Evolutionary conservation across 176 grass and related monocot species (phyloP).

Genomic region (Pharus latifolius): DNA sequence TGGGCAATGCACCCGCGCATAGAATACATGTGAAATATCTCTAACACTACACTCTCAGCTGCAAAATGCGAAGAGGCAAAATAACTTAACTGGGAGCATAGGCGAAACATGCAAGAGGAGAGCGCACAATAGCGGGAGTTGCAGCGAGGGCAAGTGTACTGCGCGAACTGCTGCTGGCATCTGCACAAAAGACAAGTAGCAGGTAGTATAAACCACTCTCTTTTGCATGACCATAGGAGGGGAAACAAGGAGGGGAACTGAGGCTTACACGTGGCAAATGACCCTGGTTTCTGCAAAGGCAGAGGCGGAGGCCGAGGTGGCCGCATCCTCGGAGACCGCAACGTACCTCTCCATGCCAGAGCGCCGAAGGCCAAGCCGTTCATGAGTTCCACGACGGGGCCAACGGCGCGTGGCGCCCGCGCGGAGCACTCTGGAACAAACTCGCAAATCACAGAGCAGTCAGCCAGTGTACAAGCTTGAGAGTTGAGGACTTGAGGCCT

Average conservation of each 20-base stretch:
- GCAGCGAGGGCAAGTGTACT: constrained; percentile 93
- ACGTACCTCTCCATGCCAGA: constrained; percentile 48
- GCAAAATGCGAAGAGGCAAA: neutral
- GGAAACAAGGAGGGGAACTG: neutral
- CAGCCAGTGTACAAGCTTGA: too few relatives aligned
- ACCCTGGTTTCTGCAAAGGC: constrained; percentile 55
- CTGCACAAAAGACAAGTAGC: constrained; percentile 23
- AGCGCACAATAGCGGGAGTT: constrained; percentile 75
- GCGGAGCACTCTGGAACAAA: too few relatives aligned
- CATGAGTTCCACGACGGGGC: too few relatives aligned
- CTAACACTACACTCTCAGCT: neutral
- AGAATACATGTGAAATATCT: neutral
- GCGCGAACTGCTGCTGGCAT: constrained; percentile 96
- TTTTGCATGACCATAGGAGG: neutral
- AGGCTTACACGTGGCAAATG: constrained; percentile 82
- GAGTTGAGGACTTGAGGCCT: too few relatives aligned
- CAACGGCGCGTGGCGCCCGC: too few relatives aligned
- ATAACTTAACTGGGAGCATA: neutral
- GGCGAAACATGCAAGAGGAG: neutral
- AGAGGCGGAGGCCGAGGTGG: constrained; percentile 18
- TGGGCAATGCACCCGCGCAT: neutral
- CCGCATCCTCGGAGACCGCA: constrained; percentile 24
- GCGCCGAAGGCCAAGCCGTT: too few relatives aligned
- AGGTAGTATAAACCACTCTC: neutral
- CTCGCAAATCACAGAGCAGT: too few relatives aligned